phyloP scores from a whole-genome alignment of 768 basidiomycete genomes.

The Fomitopsis serialis region DNA sequence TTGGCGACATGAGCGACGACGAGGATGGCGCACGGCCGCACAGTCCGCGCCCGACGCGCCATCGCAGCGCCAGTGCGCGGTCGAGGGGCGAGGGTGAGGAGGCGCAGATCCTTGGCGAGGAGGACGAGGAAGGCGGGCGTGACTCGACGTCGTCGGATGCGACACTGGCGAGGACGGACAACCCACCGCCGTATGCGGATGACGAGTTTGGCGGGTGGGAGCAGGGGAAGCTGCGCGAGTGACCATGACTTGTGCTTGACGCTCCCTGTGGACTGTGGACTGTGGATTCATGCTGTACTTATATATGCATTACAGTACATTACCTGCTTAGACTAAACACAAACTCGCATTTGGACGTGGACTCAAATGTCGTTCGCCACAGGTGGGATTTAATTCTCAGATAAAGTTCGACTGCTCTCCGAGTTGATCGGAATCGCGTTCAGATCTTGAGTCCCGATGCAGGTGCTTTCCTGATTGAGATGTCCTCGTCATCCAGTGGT shows the following conservation, averaged over 20 bases:
- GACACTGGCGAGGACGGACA: conserved; percentile 24
- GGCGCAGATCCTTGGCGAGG: conserved; percentile 16
- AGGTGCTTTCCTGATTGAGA: too few species aligned
- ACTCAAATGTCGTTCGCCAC: too few species aligned
- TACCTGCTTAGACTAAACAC: not conserved
- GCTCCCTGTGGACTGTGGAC: not conserved
- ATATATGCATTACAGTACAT: not conserved
- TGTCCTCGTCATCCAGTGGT: too few species aligned
- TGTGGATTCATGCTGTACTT: not conserved
- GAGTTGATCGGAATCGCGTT: too few species aligned
- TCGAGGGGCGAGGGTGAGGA: conserved; percentile 17
- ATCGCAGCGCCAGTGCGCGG: not conserved
- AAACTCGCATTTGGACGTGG: too few species aligned
- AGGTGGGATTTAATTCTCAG: too few species aligned
- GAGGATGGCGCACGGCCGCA: conserved; percentile 43
- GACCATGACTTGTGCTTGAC: not conserved
- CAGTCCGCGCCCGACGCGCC: not conserved
- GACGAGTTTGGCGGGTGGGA: conserved; percentile 23
- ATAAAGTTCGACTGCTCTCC: too few species aligned
- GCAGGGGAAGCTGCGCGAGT: not conserved
- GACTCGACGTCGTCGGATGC: conserved; percentile 33
- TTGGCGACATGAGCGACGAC: conserved; percentile 69
- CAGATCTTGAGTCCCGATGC: too few species aligned
- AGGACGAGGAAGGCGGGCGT: conserved; percentile 28
- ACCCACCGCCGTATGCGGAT: conserved; percentile 8